Evolutionary conservation across 2,329 filamentous ascomycete genomes (phyloP).

Genomic region (Sporothrix phasma): DNA sequence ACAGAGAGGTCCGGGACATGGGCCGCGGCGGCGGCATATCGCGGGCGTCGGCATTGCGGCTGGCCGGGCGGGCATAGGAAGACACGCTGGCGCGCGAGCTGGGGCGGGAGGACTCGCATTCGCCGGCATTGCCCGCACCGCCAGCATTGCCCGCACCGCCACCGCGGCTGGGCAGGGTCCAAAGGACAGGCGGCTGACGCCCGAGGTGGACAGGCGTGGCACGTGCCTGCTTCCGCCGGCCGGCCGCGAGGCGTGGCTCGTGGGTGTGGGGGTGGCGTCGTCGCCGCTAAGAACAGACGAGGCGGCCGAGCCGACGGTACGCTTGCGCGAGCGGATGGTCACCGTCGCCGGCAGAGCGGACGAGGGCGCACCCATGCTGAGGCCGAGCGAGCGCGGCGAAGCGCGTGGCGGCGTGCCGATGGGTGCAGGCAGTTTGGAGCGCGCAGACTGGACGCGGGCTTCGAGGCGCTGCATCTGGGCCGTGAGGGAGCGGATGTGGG

Average conservation of each 20-base stretch:
- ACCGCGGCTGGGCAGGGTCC: constrained; percentile 44
- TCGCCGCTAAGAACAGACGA: constrained; percentile 37
- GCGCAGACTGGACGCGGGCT: constrained; percentile 79
- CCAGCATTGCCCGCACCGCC: constrained; percentile 24
- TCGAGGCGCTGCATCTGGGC: constrained; percentile 97
- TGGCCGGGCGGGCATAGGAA: constrained; percentile 42
- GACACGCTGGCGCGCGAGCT: constrained; percentile 61
- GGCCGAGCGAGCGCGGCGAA: constrained; percentile 55
- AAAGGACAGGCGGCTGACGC: constrained; percentile 54
- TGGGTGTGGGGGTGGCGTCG: constrained; percentile 40
- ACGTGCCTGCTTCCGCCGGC: constrained; percentile 37
- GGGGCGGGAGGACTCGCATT: constrained; percentile 49
- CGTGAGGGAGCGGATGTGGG: constrained; percentile 86
- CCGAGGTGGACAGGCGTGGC: constrained; percentile 50
- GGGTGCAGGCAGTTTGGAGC: constrained; percentile 83
- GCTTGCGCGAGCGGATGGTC: constrained; percentile 60
- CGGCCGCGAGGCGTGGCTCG: constrained; percentile 24
- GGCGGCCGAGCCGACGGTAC: constrained; percentile 47
- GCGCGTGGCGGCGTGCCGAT: constrained; percentile 65
- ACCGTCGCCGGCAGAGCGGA: constrained; percentile 44
- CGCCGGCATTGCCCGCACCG: constrained; percentile 21
- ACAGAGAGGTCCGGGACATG: constrained; percentile 53
- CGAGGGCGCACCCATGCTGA: constrained; percentile 29
- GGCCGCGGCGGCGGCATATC: constrained; percentile 48
- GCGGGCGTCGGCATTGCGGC: constrained; percentile 32